Evolutionary conservation across 352 stramenopile genomes (phyloP), one percentile per base, ranked within the genome.

Genomic region (Phytophthora boehmeriae): DNA sequence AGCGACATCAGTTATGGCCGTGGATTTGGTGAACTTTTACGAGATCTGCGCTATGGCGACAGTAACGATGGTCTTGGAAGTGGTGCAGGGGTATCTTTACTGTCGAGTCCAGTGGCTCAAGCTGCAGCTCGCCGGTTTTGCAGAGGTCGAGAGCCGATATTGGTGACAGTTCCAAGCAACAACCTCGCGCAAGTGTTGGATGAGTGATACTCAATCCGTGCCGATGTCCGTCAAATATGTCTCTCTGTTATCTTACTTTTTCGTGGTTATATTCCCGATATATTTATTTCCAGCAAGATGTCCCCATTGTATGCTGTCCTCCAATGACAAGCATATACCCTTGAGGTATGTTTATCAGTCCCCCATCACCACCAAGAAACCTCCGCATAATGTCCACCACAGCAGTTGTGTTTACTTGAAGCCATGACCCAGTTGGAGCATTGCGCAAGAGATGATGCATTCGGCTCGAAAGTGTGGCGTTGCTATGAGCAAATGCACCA

Each of bases 1-100:
- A 76, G 85, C 42, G 84, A 90, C 27, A 50, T 90, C 42, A 86
- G 78, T 43, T 91, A 86, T 23, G 81, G 82, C 0, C 78, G 83
- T 42, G 81, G 84, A 30, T 78, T 93, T 36, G 74, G 78, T 46
- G 74, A 85, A 41, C 63, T 89, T 14, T 8, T 89, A 32, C 60
- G 56, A 1, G 74, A 86, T n/a, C 49, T 91, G 8, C 68, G 74
- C 44, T 60, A 38, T 27, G 49, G 35, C 8, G 54, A 67, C 2
- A 63, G 54, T 16, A 42, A 69, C 14, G 65, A 76, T 13, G 11
- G 23, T 28, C 32, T n/a, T 6, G 38, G 53, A 14, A 57, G 52
- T 27, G 59, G 49, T 20, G 68, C 72, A 47, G 62, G 47, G 1
- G 44, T 66, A 1, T 68, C 71, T 1, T 49, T 68, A 20, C 46